Percentiles rank a stretch among this genome's conserved stretches.
phyloP scores from a whole-genome alignment of 78 protist species.

The Speleostelium caveatum region DNA sequence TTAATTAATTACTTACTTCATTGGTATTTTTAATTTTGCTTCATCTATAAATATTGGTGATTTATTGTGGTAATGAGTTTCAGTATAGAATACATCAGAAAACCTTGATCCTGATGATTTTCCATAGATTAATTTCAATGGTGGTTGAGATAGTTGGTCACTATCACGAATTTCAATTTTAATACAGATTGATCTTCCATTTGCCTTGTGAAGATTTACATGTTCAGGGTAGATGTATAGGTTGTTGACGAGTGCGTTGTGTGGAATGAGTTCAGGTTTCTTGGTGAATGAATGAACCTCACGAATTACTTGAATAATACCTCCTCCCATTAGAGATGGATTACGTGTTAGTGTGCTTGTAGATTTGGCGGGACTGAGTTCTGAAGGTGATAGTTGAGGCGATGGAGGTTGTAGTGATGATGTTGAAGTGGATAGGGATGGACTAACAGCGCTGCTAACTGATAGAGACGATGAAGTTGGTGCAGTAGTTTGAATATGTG shows the following conservation, averaged over 20 bases:
- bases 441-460: neutral
- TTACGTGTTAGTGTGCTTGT: neutral
- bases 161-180: conserved; percentile 57
- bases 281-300: conserved; percentile 52
- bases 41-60: conserved; percentile 67
- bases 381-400: neutral
- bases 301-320: conserved; percentile 44
- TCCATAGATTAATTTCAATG: conserved; percentile 43
- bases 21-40: conserved; percentile 49
- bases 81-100: conserved; percentile 6
- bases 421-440: neutral
- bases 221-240: conserved; percentile 63
- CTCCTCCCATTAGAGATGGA: neutral
- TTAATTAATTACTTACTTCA: conserved; percentile 9
- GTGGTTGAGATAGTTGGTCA: neutral
- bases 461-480: conserved; percentile 9
- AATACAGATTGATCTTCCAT: conserved; percentile 42
- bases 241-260: conserved; percentile 44
- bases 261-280: conserved; percentile 47
- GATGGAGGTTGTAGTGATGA: neutral
- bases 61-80: conserved; percentile 78
- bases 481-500: neutral
- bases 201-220: conserved; percentile 38
- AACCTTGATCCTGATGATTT: conserved; percentile 32
- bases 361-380: conserved; percentile 10